These are phyloP conservation scores for Leccinum subgranulosum DNA, from an alignment of 768 basidiomycete genomes.

Conservation along the genomic window DNA sequence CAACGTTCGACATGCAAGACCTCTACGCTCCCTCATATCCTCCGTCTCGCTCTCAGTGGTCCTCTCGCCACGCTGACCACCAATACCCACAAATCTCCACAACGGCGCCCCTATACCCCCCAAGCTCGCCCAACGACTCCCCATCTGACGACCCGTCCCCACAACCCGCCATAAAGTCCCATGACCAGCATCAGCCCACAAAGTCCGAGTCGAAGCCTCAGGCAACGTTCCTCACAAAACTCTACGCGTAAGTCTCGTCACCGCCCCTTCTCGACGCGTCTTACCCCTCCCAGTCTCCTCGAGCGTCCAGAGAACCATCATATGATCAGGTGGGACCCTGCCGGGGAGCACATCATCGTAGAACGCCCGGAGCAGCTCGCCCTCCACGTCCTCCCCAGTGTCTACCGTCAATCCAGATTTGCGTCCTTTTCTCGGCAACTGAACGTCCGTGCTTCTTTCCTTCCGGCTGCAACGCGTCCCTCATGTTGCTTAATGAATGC, in stretches of 20 bases:
- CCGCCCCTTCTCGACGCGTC: conserved; percentile 18
- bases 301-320: conserved; percentile 92
- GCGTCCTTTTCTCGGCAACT: conserved; percentile 97
- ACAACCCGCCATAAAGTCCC: conserved; percentile 28
- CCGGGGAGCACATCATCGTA: conserved; percentile 93
- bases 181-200: conserved; percentile 48
- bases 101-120: conserved; percentile 31
- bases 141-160: conserved; percentile 49
- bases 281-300: conserved; percentile 55
- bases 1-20: conserved; percentile 45
- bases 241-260: conserved; percentile 76
- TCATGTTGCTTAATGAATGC: conserved; percentile 22
- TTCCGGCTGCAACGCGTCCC: conserved; percentile 10
- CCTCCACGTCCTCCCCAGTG: conserved; percentile 87
- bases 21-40: conserved; percentile 44
- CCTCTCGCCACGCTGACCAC: conserved; percentile 32
- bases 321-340: conserved; percentile 96
- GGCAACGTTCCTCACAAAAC: conserved; percentile 95
- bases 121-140: conserved; percentile 38
- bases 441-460: conserved; percentile 63
- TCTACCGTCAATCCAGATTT: conserved; percentile 95
- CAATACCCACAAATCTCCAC: conserved; percentile 34
- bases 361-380: conserved; percentile 92
- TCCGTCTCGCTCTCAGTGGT: conserved; percentile 37
- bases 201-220: conserved; percentile 81